These are phyloP conservation scores for Ceratocystis colombiana DNA, from an alignment of 2,329 filamentous ascomycete genomes.

Conservation along the genomic window DNA sequence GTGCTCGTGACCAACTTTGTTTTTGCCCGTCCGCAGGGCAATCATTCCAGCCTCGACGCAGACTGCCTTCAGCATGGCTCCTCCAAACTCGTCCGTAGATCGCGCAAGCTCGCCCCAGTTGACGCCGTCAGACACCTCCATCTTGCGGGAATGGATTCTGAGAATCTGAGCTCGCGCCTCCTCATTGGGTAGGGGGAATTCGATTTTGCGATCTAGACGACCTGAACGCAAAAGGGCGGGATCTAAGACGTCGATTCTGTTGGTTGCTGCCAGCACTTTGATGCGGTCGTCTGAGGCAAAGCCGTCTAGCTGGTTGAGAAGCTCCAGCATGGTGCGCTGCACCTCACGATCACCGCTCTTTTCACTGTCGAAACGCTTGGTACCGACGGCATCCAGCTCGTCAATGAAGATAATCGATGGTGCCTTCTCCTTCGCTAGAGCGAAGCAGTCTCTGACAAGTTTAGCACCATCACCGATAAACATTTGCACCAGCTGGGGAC, in stretches of 20 bases:
- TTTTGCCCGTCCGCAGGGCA: slow-evolving; percentile 83
- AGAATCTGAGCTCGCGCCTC: slow-evolving; percentile 94
- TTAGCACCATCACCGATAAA: slow-evolving; percentile 98
- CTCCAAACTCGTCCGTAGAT: slow-evolving; percentile 96
- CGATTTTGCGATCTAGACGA: slow-evolving; percentile 91
- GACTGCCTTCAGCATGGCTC: slow-evolving; percentile 94
- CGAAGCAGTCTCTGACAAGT: slow-evolving; percentile 93
- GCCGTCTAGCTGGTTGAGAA: slow-evolving; percentile 95
- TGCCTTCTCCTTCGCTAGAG: slow-evolving; percentile 95
- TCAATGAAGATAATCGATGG: slow-evolving; percentile 99
- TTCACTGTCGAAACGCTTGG: slow-evolving; percentile 96
- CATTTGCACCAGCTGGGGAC: slow-evolving; percentile 97
- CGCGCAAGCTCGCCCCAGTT: slow-evolving; percentile 95
- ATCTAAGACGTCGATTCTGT: slow-evolving; percentile 88
- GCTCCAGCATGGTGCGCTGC: slow-evolving; percentile 95
- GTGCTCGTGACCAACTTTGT: slow-evolving; percentile 95
- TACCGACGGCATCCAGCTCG: slow-evolving; percentile 94
- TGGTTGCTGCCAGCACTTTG: slow-evolving; percentile 91
- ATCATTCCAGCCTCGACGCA: slow-evolving; percentile 99
- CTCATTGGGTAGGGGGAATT: slow-evolving; percentile 96
- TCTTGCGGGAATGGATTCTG: slow-evolving; percentile 95
- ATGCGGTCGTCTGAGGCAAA: slow-evolving; percentile 95
- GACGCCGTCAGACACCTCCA: slow-evolving; percentile 85
- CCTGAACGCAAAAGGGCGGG: slow-evolving; percentile 84
- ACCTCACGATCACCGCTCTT: slow-evolving; percentile 97